Evolutionary conservation across 2,329 filamentous ascomycete genomes (phyloP).

Genomic region (Phoma sp.): DNA sequence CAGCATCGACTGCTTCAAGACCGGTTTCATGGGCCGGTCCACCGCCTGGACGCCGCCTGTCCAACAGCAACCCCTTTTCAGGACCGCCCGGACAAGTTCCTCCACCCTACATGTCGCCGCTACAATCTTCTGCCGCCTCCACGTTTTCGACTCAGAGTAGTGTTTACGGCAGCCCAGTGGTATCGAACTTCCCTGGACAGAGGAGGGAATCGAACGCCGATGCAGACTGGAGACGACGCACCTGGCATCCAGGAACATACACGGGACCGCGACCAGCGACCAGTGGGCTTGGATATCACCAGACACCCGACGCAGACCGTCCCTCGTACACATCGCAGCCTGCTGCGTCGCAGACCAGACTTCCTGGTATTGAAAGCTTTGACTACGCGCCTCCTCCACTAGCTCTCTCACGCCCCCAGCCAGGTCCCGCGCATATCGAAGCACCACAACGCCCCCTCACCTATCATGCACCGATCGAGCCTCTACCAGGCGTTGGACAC

Average conservation of each 20-base stretch:
- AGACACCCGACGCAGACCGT: constrained; percentile 70
- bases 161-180: constrained; percentile 71
- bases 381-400: constrained; percentile 73
- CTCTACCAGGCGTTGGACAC: constrained; percentile 30
- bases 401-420: constrained; percentile 66
- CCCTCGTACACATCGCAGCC: constrained; percentile 61
- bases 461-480: constrained; percentile 44
- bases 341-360: constrained; percentile 65
- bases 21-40: constrained; percentile 76
- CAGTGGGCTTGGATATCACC: constrained; percentile 77
- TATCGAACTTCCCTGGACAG: constrained; percentile 66
- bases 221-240: constrained; percentile 80
- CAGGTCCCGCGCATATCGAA: constrained; percentile 82
- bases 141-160: constrained; percentile 65
- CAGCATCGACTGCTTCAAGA: constrained; percentile 71
- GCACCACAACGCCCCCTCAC: constrained; percentile 52
- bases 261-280: constrained; percentile 67
- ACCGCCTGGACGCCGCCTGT: constrained; percentile 75
- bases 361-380: constrained; percentile 93
- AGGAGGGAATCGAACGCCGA: constrained; percentile 74
- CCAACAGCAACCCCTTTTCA: constrained; percentile 75
- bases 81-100: constrained; percentile 67
- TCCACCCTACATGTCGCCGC: constrained; percentile 62
- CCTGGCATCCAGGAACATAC: constrained; percentile 84
- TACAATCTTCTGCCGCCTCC: constrained; percentile 61